Evolutionary conservation across 139 green algal species (phyloP).

Genomic region (Chara braunii): DNA sequence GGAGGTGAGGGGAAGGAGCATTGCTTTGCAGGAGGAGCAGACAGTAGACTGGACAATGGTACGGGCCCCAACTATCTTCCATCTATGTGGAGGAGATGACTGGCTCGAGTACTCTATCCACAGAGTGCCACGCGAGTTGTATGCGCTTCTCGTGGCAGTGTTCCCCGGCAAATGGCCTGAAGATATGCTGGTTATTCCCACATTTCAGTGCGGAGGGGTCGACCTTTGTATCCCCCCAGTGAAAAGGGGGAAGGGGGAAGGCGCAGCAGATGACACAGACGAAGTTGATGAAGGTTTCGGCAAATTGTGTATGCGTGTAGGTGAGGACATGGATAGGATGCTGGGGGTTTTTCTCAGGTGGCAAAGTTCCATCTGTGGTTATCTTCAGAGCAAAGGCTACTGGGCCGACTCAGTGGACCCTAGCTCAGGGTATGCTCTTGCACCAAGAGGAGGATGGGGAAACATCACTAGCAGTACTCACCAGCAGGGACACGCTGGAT

Average conservation of each 20-base stretch:
- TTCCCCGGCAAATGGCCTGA: not conserved
- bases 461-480: slow-evolving; percentile 5
- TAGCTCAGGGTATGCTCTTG: slow-evolving; percentile 3
- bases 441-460: not conserved
- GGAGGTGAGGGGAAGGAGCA: not conserved
- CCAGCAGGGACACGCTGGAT: not conserved
- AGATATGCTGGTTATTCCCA: slow-evolving; percentile 15
- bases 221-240: slow-evolving; percentile 6
- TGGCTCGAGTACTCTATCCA: slow-evolving; percentile 20
- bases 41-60: not conserved
- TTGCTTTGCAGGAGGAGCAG: not conserved
- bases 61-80: not conserved
- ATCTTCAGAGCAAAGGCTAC: not conserved
- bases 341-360: slow-evolving; percentile 46
- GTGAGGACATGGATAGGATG: slow-evolving; percentile 51
- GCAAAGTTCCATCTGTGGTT: slow-evolving; percentile 6
- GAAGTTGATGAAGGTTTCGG: no score
- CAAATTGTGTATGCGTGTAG: slow-evolving; percentile 6
- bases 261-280: not conserved
- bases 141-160: not conserved
- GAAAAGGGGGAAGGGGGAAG: not conserved
- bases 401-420: slow-evolving; percentile 24
- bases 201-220: slow-evolving; percentile 21
- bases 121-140: slow-evolving; percentile 2
- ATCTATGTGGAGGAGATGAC: not conserved